Percentiles rank a stretch among this genome's conserved stretches.
phyloP scores from a whole-genome alignment of 169 alveolate genomes.

The Plasmodium sp. region DNA sequence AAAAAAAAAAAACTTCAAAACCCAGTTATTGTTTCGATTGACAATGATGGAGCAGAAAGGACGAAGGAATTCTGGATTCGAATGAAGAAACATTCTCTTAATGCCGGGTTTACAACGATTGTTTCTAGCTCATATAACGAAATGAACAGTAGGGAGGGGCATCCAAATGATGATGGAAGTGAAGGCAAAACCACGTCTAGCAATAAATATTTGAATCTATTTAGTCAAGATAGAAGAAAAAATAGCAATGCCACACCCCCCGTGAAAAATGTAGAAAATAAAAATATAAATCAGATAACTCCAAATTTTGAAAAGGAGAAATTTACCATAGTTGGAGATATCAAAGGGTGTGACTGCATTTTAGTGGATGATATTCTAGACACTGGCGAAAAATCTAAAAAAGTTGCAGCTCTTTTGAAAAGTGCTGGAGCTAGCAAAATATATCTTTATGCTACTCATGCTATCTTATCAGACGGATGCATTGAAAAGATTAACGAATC shows the following conservation, averaged over 20 bases:
- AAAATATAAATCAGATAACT: slow-evolving; percentile 84
- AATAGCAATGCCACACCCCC: slow-evolving; percentile 17
- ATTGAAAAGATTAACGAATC: slow-evolving; percentile 80
- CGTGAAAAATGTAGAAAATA: neutral
- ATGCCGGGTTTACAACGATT: slow-evolving; percentile 80
- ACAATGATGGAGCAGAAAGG: slow-evolving; percentile 87
- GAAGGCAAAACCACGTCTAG: slow-evolving; percentile 4
- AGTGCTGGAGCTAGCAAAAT: slow-evolving; percentile 91
- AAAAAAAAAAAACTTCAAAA: slow-evolving; percentile 76
- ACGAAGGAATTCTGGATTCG: slow-evolving; percentile 82
- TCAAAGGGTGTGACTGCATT: slow-evolving; percentile 89
- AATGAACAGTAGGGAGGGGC: slow-evolving; percentile 59
- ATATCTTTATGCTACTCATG: slow-evolving; percentile 92
- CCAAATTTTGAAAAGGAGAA: slow-evolving; percentile 77
- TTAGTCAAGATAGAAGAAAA: slow-evolving; percentile 28
- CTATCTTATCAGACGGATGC: slow-evolving; percentile 85
- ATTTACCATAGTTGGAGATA: slow-evolving; percentile 90
- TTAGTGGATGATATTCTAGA: slow-evolving; percentile 94
- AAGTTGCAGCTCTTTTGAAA: slow-evolving; percentile 88
- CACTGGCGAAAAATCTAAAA: slow-evolving; percentile 91
- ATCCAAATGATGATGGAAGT: slow-evolving; percentile 32
- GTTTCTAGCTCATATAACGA: slow-evolving; percentile 51
- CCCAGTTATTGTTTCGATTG: slow-evolving; percentile 85
- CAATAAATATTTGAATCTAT: slow-evolving; percentile 10
- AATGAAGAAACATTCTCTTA: slow-evolving; percentile 75